These are phyloP conservation scores for Bacidia rubella DNA, from an alignment of 495 filamentous ascomycete genomes.

Conservation along the genomic window DNA sequence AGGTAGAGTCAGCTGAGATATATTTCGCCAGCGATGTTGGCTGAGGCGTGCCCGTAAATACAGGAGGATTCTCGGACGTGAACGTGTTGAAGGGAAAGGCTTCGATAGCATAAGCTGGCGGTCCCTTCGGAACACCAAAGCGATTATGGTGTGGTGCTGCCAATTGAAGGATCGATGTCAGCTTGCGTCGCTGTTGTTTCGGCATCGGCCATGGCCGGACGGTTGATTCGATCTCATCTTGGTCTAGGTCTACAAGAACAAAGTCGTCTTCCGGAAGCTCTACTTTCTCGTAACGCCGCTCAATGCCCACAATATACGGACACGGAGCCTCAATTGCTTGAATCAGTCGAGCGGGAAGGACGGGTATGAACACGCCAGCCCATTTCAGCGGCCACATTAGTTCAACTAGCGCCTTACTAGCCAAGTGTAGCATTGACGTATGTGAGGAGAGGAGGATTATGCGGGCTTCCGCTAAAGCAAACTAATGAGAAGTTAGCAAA, in stretches of 20 bases:
- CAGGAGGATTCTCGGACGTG: conserved; percentile 66
- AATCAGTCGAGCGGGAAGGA: conserved; percentile 74
- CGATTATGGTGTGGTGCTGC: conserved; percentile 82
- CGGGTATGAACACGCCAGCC: conserved; percentile 85
- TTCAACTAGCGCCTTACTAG: conserved; percentile 66
- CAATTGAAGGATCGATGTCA: conserved; percentile 73
- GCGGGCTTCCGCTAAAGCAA: conserved; percentile 80
- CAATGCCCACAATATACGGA: conserved; percentile 92
- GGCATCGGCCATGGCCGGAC: conserved; percentile 60
- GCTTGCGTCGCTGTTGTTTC: conserved; percentile 77
- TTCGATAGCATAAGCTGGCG: conserved; percentile 88
- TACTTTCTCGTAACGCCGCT: conserved; percentile 81
- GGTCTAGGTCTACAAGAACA: conserved; percentile 85
- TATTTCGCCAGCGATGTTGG: conserved; percentile 67
- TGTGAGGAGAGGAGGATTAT: conserved; percentile 95
- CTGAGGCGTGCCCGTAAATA: conserved; percentile 58
- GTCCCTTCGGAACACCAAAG: conserved; percentile 73
- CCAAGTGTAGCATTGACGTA: conserved; percentile 89
- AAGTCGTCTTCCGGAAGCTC: conserved; percentile 95
- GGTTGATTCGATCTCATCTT: conserved; percentile 75
- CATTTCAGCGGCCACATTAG: conserved; percentile 84
- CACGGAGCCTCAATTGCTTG: conserved; percentile 90
- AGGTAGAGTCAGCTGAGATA: conserved; percentile 73
- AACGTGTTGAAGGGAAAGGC: conserved; percentile 81
- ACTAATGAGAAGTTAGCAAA: conserved; percentile 27